These are phyloP conservation scores for Arthrinium puccinioides DNA, from an alignment of 2,329 filamentous ascomycete genomes.

Conservation along the genomic window DNA sequence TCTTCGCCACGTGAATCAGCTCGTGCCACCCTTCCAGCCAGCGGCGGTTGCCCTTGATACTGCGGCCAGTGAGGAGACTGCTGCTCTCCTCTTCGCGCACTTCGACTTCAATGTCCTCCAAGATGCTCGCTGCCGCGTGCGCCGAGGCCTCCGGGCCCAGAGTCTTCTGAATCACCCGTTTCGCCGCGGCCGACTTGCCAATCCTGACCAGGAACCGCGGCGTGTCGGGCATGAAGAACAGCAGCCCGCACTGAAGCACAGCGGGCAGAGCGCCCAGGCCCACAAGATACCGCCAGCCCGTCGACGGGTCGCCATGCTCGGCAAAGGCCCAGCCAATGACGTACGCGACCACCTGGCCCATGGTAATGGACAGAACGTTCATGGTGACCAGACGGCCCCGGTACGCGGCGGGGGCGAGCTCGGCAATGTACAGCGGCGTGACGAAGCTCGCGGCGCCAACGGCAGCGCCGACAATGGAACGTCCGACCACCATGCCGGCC, in stretches of 20 bases:
- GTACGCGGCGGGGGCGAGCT: conserved; percentile 69
- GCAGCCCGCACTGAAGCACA: conserved; percentile 57
- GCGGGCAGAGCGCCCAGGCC: conserved; percentile 77
- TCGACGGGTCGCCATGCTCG: conserved; percentile 37
- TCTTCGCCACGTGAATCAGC: conserved; percentile 50
- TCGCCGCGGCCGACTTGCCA: conserved; percentile 55
- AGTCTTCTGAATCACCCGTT: conserved; percentile 54
- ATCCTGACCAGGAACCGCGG: conserved; percentile 78
- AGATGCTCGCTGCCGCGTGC: conserved; percentile 47
- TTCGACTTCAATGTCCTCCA: conserved; percentile 67
- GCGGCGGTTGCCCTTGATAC: conserved; percentile 15
- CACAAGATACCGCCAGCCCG: conserved; percentile 88
- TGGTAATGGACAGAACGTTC: conserved; percentile 74
- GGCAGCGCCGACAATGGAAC: conserved; percentile 62
- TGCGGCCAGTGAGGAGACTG: conserved; percentile 30
- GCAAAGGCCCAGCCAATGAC: conserved; percentile 72
- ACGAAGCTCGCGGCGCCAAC: conserved; percentile 76
- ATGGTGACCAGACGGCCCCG: conserved; percentile 77
- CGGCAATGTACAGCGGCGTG: conserved; percentile 81
- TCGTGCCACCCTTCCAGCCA: conserved; percentile 44
- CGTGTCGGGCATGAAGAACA: conserved; percentile 76
- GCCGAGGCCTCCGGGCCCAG: conserved; percentile 33
- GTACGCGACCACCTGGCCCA: conserved; percentile 86
- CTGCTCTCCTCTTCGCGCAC: conserved; percentile 60
- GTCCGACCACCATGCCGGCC: conserved; percentile 56